Percentiles rank a stretch among this genome's conserved stretches.
These are phyloP conservation scores for Helianthus tuberosus DNA, from an alignment of 129 eudicot genomes.

Conservation along the genomic window DNA sequence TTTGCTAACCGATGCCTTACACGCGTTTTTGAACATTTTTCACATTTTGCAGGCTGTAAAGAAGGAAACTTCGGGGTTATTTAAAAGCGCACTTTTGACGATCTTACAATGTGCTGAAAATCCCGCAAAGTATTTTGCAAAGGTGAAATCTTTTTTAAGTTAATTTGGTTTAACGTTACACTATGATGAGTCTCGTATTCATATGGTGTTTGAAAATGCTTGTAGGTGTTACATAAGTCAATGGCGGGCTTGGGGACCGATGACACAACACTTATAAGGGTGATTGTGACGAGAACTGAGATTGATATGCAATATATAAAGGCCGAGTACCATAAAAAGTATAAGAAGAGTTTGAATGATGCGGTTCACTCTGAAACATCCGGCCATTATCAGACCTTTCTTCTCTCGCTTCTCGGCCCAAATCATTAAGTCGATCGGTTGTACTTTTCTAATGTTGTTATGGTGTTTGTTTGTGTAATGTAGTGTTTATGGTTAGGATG, in stretches of 20 bases:
- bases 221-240: constrained; percentile 51
- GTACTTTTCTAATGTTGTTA: background rate
- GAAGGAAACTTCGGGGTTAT: constrained; percentile 63
- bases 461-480: constrained; percentile 20
- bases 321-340: constrained; percentile 58
- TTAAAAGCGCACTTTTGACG: constrained; percentile 50
- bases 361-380: constrained; percentile 67
- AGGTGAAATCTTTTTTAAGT: constrained; percentile 39
- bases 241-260: constrained; percentile 69
- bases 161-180: background rate
- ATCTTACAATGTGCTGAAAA: constrained; percentile 56
- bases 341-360: constrained; percentile 53
- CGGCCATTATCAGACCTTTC: constrained; percentile 53
- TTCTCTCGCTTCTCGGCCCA: constrained; percentile 59
- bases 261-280: constrained; percentile 59
- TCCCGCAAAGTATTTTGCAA: constrained; percentile 60
- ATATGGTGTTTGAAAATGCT: constrained; percentile 18
- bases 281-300: constrained; percentile 63
- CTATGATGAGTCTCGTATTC: background rate
- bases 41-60: constrained; percentile 55
- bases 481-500: background rate
- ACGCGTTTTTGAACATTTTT: constrained; percentile 2
- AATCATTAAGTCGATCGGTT: constrained; percentile 34
- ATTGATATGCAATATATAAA: constrained; percentile 71
- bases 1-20: constrained; percentile 2